Percentiles rank a stretch among this genome's conserved stretches.
phyloP scores from a whole-genome alignment of 2,329 filamentous ascomycete species.

The Fusarium acutatum region DNA sequence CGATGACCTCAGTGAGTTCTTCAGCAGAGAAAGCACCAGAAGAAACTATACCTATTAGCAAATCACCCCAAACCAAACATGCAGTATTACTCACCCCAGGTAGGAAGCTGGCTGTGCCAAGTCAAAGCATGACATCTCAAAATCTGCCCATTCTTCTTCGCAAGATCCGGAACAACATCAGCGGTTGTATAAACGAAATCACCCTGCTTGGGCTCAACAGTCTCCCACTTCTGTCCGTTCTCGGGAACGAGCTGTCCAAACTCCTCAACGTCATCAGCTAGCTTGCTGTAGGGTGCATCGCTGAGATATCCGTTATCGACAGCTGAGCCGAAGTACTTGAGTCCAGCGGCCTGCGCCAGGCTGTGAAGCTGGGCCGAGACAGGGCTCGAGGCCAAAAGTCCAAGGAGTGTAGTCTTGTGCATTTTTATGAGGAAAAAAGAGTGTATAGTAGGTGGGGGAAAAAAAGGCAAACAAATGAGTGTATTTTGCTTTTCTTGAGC shows the following conservation, averaged over 20 bases:
- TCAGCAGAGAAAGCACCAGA: slow-evolving; percentile 61
- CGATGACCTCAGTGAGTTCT: slow-evolving; percentile 61
- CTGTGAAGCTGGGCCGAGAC: slow-evolving; percentile 54
- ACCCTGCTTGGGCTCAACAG: slow-evolving; percentile 64
- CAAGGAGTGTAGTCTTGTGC: slow-evolving; percentile 36
- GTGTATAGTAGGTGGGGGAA: background rate
- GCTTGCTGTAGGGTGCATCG: slow-evolving; percentile 63
- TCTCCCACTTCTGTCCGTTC: slow-evolving; percentile 72
- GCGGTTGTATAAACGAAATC: slow-evolving; percentile 67
- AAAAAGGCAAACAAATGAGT: slow-evolving; percentile 12
- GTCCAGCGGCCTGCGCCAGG: slow-evolving; percentile 63
- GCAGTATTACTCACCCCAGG: slow-evolving; percentile 33
- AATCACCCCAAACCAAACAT: fast-evolving
- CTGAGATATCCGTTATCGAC: slow-evolving; percentile 66
- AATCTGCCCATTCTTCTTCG: slow-evolving; percentile 57
- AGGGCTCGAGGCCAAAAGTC: slow-evolving; percentile 38
- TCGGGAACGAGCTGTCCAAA: slow-evolving; percentile 73
- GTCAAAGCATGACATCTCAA: slow-evolving; percentile 70
- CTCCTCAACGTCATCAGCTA: slow-evolving; percentile 63
- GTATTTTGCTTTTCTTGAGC: background rate
- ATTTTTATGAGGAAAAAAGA: slow-evolving; percentile 11
- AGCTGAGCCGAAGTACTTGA: slow-evolving; percentile 71
- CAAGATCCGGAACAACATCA: slow-evolving; percentile 61
- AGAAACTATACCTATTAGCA: slow-evolving; percentile 25
- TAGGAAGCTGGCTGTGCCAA: slow-evolving; percentile 53